Conservation (phyloP, 2,329 filamentous ascomycete species). For the Karstenula rhodostoma region DNA sequence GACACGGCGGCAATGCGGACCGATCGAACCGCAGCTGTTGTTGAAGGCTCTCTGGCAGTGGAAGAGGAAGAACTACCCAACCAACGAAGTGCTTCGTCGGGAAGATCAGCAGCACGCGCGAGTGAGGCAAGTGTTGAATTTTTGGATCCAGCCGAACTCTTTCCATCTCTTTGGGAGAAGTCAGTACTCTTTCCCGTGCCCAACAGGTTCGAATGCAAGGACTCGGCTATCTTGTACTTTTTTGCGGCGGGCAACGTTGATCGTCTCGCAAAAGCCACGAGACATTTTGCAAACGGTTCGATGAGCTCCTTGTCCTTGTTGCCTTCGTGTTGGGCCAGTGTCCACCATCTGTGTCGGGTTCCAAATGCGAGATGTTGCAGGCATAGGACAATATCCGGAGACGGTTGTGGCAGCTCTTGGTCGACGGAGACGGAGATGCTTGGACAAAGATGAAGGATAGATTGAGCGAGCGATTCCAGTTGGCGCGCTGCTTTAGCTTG, state of each 20-base stretch:
- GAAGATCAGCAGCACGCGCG: slow-evolving; percentile 44
- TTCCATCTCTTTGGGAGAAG: slow-evolving; percentile 4
- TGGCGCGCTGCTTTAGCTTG: slow-evolving; percentile 68
- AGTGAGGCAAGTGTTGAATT: slow-evolving; percentile 40
- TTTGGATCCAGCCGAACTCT: slow-evolving; percentile 11
- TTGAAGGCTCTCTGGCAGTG: slow-evolving; percentile 27
- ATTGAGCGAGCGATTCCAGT: slow-evolving; percentile 71
- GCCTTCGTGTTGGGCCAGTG: slow-evolving; percentile 65
- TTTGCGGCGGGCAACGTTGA: slow-evolving; percentile 44
- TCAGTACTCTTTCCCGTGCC: slow-evolving; percentile 2
- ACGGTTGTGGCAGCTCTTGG: slow-evolving; percentile 64
- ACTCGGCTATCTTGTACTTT: slow-evolving; percentile 52
- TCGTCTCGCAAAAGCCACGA: slow-evolving; percentile 68
- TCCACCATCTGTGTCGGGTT: slow-evolving; percentile 72
- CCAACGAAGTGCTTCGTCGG: slow-evolving; percentile 47
- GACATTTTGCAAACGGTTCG: slow-evolving; percentile 70
- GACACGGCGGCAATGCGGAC: slow-evolving; percentile 43
- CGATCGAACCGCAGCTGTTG: slow-evolving; percentile 33
- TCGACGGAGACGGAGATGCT: slow-evolving; percentile 73
- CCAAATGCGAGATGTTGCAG: slow-evolving; percentile 71
- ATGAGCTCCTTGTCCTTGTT: slow-evolving; percentile 70
- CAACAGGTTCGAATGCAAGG: slow-evolving; percentile 35
- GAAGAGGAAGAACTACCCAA: slow-evolving; percentile 26
- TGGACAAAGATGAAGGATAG: slow-evolving; percentile 71
- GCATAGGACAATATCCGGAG: slow-evolving; percentile 66